Conservation (phyloP, 768 basidiomycete species). For the Kwoniella dendrophila region DNA sequence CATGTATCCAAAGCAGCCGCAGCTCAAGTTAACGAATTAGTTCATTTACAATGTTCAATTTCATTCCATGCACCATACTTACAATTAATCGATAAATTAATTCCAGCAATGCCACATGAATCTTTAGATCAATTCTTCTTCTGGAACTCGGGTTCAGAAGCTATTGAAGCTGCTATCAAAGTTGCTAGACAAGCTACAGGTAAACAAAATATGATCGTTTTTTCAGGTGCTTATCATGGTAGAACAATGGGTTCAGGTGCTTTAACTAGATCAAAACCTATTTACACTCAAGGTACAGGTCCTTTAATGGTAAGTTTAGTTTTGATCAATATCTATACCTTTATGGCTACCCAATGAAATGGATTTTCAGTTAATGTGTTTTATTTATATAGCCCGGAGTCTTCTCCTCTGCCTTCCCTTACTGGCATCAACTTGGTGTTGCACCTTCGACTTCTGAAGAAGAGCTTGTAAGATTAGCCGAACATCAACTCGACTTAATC, state of each 20-base stretch:
- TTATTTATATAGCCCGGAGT: conserved; percentile 55
- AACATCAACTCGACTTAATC: conserved; percentile 80
- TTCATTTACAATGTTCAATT: conserved; percentile 65
- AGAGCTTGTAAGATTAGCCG: conserved; percentile 65
- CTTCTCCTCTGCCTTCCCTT: conserved; percentile 80
- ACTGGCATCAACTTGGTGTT: conserved; percentile 81
- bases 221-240: conserved; percentile 92
- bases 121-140: conserved; percentile 96
- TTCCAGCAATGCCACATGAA: conserved; percentile 85
- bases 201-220: conserved; percentile 81
- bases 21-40: conserved; percentile 43
- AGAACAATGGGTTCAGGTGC: conserved; percentile 92
- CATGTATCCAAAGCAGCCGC: conserved; percentile 46
- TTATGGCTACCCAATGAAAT: background rate
- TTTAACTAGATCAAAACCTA: conserved; percentile 88
- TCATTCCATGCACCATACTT: conserved; percentile 85
- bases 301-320: conserved; percentile 73
- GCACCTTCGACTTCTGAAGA: conserved; percentile 63
- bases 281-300: conserved; percentile 75
- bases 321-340: too few species aligned
- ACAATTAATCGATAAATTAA: conserved; percentile 76
- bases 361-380: background rate
- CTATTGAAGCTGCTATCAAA: conserved; percentile 85
- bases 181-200: conserved; percentile 78
- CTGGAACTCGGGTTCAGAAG: conserved; percentile 95